Evolutionary conservation across 106 monocot genomes (phyloP).

Genomic region (Dendrobium nobile): DNA sequence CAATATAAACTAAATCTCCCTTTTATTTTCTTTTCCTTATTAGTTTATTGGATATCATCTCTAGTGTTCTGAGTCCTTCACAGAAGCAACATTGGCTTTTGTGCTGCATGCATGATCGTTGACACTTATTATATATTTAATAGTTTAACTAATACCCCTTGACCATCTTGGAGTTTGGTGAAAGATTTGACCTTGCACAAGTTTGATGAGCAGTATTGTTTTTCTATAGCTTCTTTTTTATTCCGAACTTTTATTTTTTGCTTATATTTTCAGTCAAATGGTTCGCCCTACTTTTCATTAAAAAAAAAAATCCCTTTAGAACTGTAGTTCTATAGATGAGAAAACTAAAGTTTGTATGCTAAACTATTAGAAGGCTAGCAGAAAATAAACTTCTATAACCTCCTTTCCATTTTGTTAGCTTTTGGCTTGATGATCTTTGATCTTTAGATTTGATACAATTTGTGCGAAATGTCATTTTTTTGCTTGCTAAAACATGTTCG

Average conservation of each 20-base stretch:
- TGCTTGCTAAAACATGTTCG: neutral
- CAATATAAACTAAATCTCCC: neutral
- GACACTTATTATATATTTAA: neutral
- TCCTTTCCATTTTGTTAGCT: neutral
- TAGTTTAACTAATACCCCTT: conserved; percentile 1
- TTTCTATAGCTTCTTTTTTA: neutral
- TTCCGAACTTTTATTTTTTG: neutral
- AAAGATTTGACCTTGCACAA: neutral
- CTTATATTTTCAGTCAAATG: neutral
- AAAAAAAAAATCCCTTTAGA: neutral
- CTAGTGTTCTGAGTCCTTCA: neutral
- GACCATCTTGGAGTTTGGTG: neutral
- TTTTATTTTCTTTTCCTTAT: neutral
- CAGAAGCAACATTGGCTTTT: neutral
- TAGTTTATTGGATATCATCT: neutral
- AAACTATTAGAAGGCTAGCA: neutral
- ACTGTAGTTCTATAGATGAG: neutral
- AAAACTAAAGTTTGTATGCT: neutral
- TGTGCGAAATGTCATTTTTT: neutral
- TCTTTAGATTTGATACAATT: neutral
- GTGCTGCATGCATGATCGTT: neutral
- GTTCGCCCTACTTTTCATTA: neutral
- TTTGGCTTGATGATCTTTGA: neutral
- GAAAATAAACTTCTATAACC: neutral
- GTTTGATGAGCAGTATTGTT: neutral